Evolutionary conservation across 202 grass and related monocot species (phyloP).

Genomic region (Schoenoplectus triqueter): DNA sequence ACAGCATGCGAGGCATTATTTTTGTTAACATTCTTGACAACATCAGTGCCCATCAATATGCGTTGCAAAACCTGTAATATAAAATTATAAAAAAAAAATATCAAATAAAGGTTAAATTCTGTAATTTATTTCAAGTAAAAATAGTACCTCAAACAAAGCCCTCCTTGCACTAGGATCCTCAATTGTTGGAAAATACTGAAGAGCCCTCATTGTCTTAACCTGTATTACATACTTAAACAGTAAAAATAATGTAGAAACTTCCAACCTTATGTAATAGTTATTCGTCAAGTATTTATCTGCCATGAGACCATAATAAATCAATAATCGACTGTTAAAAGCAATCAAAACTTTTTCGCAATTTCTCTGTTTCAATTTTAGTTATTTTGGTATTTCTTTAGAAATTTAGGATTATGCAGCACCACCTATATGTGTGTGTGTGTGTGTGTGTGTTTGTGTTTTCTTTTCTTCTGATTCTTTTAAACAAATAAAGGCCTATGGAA

Average conservation of each 20-base stretch:
- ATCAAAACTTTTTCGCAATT: background rate
- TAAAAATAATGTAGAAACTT: background rate
- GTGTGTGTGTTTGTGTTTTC: background rate
- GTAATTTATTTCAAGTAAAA: conserved; percentile 32
- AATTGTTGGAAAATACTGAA: conserved; percentile 95
- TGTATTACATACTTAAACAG: conserved; percentile 45
- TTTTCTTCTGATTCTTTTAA: background rate
- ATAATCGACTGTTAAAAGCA: background rate
- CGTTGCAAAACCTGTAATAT: conserved; percentile 84
- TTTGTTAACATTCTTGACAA: conserved; percentile 99
- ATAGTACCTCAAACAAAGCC: conserved; percentile 88
- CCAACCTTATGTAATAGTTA: conserved; percentile 2
- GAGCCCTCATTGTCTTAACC: conserved; percentile 99
- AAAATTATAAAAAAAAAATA: conserved; percentile 41
- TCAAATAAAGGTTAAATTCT: conserved; percentile 21
- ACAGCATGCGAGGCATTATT: conserved; percentile 99
- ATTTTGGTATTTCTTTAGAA: background rate
- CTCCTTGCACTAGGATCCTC: conserved; percentile 90
- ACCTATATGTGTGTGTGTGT: background rate
- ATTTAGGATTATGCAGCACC: background rate
- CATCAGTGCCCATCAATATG: conserved; percentile 98
- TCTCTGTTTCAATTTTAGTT: background rate
- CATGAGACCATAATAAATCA: background rate
- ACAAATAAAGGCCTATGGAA: background rate
- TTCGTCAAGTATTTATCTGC: background rate